These are phyloP conservation scores for Bimuria novae-zelandiae DNA, from an alignment of 2,329 filamentous ascomycete genomes.

Conservation along the genomic window DNA sequence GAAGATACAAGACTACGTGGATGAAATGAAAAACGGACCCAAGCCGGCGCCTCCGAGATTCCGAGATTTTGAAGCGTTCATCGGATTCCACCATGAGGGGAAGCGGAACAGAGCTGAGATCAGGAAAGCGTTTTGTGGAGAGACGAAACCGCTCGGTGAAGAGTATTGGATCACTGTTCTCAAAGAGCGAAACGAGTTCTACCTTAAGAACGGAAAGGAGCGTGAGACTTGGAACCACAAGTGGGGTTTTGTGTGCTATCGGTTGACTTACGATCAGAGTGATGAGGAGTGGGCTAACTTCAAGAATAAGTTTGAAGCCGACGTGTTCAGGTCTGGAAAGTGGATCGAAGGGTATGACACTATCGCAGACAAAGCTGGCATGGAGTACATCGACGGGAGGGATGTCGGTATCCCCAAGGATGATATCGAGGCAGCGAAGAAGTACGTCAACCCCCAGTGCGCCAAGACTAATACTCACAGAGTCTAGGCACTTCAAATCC, in stretches of 20 bases:
- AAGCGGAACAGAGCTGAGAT: constrained; percentile 16
- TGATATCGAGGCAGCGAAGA: constrained; percentile 23
- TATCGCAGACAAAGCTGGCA: constrained; percentile 10
- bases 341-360: constrained; percentile 22
- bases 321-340: constrained; percentile 14
- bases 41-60: constrained; percentile 15
- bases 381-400: constrained; percentile 19
- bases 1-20: neutral
- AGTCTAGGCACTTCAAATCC: constrained; percentile 7
- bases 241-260: constrained; percentile 28
- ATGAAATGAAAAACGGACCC: constrained; percentile 9
- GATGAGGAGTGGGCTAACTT: constrained; percentile 24
- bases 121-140: constrained; percentile 15
- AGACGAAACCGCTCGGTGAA: constrained; percentile 8
- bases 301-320: constrained; percentile 15
- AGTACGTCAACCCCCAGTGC: neutral
- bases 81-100: constrained; percentile 21
- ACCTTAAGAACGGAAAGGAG: constrained; percentile 10
- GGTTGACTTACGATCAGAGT: constrained; percentile 22
- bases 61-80: constrained; percentile 14
- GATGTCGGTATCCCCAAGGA: constrained; percentile 22
- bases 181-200: constrained; percentile 18
- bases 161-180: constrained; percentile 27
- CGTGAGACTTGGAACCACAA: constrained; percentile 6
- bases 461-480: neutral